Evolutionary conservation across 2,329 filamentous ascomycete genomes (phyloP).

Genomic region (Phaeophleospora eucalypticola): DNA sequence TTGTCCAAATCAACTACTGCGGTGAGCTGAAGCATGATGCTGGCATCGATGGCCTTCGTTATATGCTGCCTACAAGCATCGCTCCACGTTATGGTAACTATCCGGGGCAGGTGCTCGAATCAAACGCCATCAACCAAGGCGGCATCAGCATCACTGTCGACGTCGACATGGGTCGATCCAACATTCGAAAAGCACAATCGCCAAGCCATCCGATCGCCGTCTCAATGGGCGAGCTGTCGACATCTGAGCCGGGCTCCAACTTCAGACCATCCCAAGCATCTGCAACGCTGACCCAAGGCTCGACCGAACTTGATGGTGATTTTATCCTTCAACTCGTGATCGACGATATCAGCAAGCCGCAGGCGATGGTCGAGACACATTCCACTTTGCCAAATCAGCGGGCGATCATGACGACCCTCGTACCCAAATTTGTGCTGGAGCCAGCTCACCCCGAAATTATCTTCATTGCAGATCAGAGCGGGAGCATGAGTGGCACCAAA

Average conservation of each 20-base stretch:
- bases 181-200: constrained; percentile 60
- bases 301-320: constrained; percentile 56
- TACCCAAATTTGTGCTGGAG: constrained; percentile 64
- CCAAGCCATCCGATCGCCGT: constrained; percentile 66
- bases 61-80: constrained; percentile 64
- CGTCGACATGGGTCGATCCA: constrained; percentile 53
- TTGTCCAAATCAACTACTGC: constrained; percentile 62
- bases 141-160: constrained; percentile 57
- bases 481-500: constrained; percentile 55
- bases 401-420: constrained; percentile 66
- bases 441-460: constrained; percentile 59
- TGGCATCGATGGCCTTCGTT: constrained; percentile 62
- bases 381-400: constrained; percentile 57
- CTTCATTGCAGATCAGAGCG: constrained; percentile 69
- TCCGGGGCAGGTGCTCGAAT: constrained; percentile 35
- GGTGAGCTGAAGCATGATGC: constrained; percentile 70
- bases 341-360: constrained; percentile 57
- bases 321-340: constrained; percentile 64
- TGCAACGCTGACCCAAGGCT: constrained; percentile 54
- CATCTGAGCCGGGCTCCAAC: constrained; percentile 23
- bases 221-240: constrained; percentile 57
- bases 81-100: constrained; percentile 61
- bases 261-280: constrained; percentile 59
- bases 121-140: constrained; percentile 24
- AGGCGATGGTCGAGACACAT: constrained; percentile 64